Percentiles rank a stretch among this genome's conserved stretches.
phyloP scores from a whole-genome alignment of 306 rosid genomes.

The Senna tora region DNA sequence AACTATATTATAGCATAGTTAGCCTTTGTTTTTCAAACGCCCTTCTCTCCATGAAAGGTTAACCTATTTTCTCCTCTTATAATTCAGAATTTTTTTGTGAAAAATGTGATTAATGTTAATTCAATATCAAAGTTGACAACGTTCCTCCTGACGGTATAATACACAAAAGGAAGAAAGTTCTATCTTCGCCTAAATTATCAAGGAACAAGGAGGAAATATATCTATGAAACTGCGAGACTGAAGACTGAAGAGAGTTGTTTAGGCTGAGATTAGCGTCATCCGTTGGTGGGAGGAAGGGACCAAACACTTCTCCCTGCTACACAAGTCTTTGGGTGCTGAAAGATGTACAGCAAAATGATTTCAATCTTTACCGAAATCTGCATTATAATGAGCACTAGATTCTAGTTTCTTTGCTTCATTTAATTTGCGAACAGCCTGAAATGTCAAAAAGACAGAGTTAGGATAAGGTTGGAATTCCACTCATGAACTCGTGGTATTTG shows the following conservation, averaged over 20 bases:
- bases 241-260: slow-evolving; percentile 11
- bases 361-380: slow-evolving; percentile 71
- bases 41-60: neutral
- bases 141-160: no score
- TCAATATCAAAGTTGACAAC: neutral
- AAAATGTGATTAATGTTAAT: neutral
- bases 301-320: slow-evolving; percentile 10
- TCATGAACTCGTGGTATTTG: no score
- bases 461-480: neutral
- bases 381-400: slow-evolving; percentile 59
- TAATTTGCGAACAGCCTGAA: slow-evolving; percentile 69
- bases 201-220: neutral
- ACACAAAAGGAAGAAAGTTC: no score
- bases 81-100: no score
- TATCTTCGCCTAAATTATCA: neutral
- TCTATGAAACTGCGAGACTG: no score
- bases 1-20: neutral
- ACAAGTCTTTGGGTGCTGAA: neutral
- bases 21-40: neutral
- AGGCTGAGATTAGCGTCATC: neutral
- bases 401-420: slow-evolving; percentile 82
- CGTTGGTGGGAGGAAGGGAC: slow-evolving; percentile 16
- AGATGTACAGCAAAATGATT: neutral
- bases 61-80: no score
- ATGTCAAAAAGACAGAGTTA: slow-evolving; percentile 22